Conservation (phyloP, 1,284 basidiomycete species). For the Marasmius fiardii region DNA sequence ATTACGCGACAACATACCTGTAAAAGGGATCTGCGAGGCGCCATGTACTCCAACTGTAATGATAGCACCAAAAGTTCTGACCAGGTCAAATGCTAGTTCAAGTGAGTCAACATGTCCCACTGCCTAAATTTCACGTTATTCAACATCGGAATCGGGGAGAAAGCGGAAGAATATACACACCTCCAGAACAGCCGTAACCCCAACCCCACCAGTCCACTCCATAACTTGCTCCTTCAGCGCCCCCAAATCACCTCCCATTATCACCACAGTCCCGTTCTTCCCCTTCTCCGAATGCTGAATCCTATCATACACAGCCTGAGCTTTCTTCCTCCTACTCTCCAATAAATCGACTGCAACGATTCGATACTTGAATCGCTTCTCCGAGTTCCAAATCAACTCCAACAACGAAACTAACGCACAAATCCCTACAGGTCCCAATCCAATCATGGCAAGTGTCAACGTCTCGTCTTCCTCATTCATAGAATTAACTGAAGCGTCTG, state of each 20-base stretch:
- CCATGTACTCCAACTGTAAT: slow-evolving; percentile 77
- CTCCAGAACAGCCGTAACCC: slow-evolving; percentile 67
- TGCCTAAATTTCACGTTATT: slow-evolving; percentile 46
- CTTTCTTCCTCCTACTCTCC: slow-evolving; percentile 52
- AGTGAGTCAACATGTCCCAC: slow-evolving; percentile 78
- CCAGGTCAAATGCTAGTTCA: slow-evolving; percentile 68
- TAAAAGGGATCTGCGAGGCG: slow-evolving; percentile 52
- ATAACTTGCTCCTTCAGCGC: slow-evolving; percentile 48
- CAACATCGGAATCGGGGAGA: neutral
- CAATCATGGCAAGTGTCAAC: slow-evolving; percentile 63
- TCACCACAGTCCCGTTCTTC: slow-evolving; percentile 40
- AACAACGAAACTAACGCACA: slow-evolving; percentile 63
- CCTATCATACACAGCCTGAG: slow-evolving; percentile 48
- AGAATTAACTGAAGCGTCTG: neutral
- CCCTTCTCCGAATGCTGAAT: slow-evolving; percentile 45
- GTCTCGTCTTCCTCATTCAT: slow-evolving; percentile 39
- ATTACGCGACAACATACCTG: no score
- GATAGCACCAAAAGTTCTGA: slow-evolving; percentile 79
- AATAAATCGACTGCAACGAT: slow-evolving; percentile 65
- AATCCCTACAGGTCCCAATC: slow-evolving; percentile 75
- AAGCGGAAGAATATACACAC: slow-evolving; percentile 27
- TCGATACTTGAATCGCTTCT: slow-evolving; percentile 35
- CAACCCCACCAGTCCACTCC: slow-evolving; percentile 50
- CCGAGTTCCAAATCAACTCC: slow-evolving; percentile 47
- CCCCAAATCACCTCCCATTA: slow-evolving; percentile 39